phyloP scores from a whole-genome alignment of 2,329 filamentous ascomycete genomes.

The Fusarium torulosum region DNA sequence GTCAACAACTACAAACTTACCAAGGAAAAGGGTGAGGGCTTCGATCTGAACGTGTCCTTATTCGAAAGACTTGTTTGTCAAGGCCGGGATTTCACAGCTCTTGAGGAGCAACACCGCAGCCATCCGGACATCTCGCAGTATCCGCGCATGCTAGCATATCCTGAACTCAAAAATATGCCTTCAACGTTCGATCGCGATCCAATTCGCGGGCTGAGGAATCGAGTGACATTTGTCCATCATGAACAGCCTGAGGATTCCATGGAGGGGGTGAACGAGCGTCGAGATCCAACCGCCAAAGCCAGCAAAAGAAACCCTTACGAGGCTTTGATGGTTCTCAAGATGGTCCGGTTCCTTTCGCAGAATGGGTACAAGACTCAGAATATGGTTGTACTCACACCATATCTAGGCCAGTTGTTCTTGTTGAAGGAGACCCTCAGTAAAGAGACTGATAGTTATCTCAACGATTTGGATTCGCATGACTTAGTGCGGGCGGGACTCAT shows the following conservation, averaged over 20 bases:
- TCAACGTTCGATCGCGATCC: slow-evolving; percentile 60
- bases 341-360: slow-evolving; percentile 75
- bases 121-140: slow-evolving; percentile 74
- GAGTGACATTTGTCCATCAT: slow-evolving; percentile 77
- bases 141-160: slow-evolving; percentile 71
- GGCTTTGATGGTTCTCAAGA: slow-evolving; percentile 73
- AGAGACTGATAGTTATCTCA: slow-evolving; percentile 74
- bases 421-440: slow-evolving; percentile 65
- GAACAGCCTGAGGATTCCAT: slow-evolving; percentile 63
- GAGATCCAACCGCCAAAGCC: slow-evolving; percentile 61
- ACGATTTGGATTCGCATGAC: slow-evolving; percentile 75
- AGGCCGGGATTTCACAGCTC: slow-evolving; percentile 65
- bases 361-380: slow-evolving; percentile 76
- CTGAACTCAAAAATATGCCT: slow-evolving; percentile 67
- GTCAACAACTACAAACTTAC: slow-evolving; percentile 70
- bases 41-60: slow-evolving; percentile 74
- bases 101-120: slow-evolving; percentile 76
- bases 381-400: slow-evolving; percentile 78
- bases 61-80: slow-evolving; percentile 75
- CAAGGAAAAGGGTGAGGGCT: slow-evolving; percentile 74
- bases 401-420: slow-evolving; percentile 75
- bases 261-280: slow-evolving; percentile 58
- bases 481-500: slow-evolving; percentile 70
- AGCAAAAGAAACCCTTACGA: slow-evolving; percentile 75
- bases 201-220: slow-evolving; percentile 68